These are phyloP conservation scores for Talaromyces marneffei DNA, from an alignment of 2,329 filamentous ascomycete genomes.

Conservation along the genomic window DNA sequence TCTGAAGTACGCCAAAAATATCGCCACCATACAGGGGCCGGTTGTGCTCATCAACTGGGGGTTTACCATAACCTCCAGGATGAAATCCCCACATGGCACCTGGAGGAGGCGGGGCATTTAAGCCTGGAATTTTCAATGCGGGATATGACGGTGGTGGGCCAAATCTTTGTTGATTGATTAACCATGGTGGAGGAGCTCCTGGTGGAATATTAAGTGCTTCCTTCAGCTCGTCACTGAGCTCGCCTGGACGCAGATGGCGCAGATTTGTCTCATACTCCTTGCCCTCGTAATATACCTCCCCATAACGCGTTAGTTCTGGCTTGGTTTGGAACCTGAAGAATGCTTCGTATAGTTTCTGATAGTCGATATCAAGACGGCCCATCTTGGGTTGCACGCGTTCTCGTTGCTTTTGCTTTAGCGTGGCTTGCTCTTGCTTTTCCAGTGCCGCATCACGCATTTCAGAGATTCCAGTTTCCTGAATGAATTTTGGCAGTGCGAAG, in stretches of 20 bases:
- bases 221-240: constrained; percentile 80
- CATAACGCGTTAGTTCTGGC: constrained; percentile 85
- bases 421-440: constrained; percentile 90
- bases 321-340: constrained; percentile 99
- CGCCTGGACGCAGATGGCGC: constrained; percentile 81
- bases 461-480: constrained; percentile 91
- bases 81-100: constrained; percentile 93
- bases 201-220: constrained; percentile 92
- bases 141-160: constrained; percentile 93
- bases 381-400: constrained; percentile 93
- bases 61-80: constrained; percentile 92
- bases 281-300: constrained; percentile 98
- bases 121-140: constrained; percentile 85
- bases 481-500: constrained; percentile 90
- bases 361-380: constrained; percentile 96
- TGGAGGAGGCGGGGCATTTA: constrained; percentile 86
- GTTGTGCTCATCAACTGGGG: constrained; percentile 89
- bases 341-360: constrained; percentile 95
- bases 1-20: constrained; percentile 73
- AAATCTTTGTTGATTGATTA: constrained; percentile 92
- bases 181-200: constrained; percentile 89
- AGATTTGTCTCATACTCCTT: constrained; percentile 97
- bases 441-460: constrained; percentile 97
- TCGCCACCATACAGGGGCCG: constrained; percentile 88
- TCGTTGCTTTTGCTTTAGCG: constrained; percentile 88